Conservation (phyloP, 2,329 filamentous ascomycete species). For the Elsinoe perseae region DNA sequence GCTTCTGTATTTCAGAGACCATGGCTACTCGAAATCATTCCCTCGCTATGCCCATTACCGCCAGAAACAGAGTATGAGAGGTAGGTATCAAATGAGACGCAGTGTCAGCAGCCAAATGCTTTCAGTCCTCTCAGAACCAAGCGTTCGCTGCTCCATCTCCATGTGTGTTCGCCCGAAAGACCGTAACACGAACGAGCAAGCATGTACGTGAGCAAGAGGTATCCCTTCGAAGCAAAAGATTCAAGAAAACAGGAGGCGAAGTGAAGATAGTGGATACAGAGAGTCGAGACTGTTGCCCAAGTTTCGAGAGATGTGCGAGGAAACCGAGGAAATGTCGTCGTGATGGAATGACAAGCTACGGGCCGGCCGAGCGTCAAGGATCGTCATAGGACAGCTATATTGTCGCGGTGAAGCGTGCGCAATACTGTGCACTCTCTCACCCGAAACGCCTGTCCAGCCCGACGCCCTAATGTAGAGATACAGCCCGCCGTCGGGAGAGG, state of each 20-base stretch:
- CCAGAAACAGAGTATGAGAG: background rate
- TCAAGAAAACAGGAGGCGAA: background rate
- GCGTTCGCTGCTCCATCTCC: background rate
- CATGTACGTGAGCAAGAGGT: constrained; percentile 4
- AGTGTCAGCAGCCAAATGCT: background rate
- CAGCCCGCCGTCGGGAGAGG: constrained; percentile 8
- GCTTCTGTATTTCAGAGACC: background rate
- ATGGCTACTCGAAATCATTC: background rate
- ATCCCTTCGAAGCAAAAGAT: background rate
- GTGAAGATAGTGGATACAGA: constrained; percentile 13
- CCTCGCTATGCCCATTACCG: constrained; percentile 13
- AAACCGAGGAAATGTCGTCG: background rate
- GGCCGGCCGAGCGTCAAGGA: constrained; percentile 13
- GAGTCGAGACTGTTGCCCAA: constrained; percentile 9
- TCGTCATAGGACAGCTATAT: background rate
- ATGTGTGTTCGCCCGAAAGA: background rate
- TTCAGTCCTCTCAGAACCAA: background rate
- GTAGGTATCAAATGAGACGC: background rate
- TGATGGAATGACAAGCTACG: constrained; percentile 5
- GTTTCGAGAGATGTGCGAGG: background rate
- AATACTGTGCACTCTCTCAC: background rate
- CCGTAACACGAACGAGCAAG: background rate
- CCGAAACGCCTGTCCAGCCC: background rate
- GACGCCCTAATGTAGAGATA: constrained; percentile 9
- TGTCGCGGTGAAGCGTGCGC: background rate